These are phyloP conservation scores for Salvia hispanica DNA, from an alignment of 257 asterid species.

Conservation along the genomic window DNA sequence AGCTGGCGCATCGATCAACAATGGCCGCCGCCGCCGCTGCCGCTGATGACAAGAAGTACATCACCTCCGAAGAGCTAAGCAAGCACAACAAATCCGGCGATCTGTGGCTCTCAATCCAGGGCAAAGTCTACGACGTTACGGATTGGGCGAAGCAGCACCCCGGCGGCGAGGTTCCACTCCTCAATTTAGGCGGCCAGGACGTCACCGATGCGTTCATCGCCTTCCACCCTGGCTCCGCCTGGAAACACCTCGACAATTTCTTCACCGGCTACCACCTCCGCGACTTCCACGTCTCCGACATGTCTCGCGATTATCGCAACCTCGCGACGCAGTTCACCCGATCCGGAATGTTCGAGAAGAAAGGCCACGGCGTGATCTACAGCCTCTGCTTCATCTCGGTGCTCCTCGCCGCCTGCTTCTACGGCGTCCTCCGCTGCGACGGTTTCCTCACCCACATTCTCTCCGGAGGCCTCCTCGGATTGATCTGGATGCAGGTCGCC, in stretches of 20 bases:
- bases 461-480: conserved; percentile 40
- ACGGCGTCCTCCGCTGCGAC: conserved; percentile 36
- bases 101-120: conserved; percentile 57
- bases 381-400: conserved; percentile 31
- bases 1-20: not conserved
- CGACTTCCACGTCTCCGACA: conserved; percentile 42
- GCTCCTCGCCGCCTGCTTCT: conserved; percentile 33
- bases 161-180: conserved; percentile 46
- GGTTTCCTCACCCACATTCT: conserved; percentile 33
- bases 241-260: conserved; percentile 40
- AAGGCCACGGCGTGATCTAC: conserved; percentile 44
- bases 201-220: conserved; percentile 60
- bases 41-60: conserved; percentile 29
- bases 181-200: conserved; percentile 51
- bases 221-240: conserved; percentile 48
- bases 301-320: conserved; percentile 44
- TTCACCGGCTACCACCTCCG: conserved; percentile 43
- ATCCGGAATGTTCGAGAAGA: conserved; percentile 45
- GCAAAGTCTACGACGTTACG: conserved; percentile 51
- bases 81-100: conserved; percentile 51
- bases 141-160: conserved; percentile 53
- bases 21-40: conserved; percentile 1
- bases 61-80: conserved; percentile 42
- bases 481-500: conserved; percentile 55
- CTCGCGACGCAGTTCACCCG: conserved; percentile 30